Evolutionary conservation across 768 basidiomycete genomes (phyloP), one percentile per base, ranked within the genome.

Genomic region (Podaxis pistillaris): DNA sequence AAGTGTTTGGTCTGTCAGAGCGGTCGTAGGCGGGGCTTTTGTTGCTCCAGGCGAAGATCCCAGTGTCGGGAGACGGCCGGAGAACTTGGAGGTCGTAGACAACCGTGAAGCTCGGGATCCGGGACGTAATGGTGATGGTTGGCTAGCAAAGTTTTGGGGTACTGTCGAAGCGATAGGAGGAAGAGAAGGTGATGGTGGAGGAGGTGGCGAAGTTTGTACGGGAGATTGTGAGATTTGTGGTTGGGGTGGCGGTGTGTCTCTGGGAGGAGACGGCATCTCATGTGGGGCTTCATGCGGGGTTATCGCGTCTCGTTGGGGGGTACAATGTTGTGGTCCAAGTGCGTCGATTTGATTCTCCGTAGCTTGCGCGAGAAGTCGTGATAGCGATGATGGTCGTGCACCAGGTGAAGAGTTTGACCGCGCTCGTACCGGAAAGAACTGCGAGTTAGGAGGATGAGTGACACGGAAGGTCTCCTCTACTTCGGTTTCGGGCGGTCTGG

Each of bases 311-410:
- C 72, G 74, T 1, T 72, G 60, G 12, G 70, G 63, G 24, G 67
- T 67, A 19, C 36, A 24, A 26, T 50, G 13, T 9, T 56, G 60
- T 11, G 53, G 13, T 40, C 19, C 11, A 26, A 56, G 54, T 5
- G 40, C 36, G 37, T 52, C 60, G 9, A 67, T 83, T 24, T 78
- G 70, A 19, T 80, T 74, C 24, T 78, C 70, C 12, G 83, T 74
- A 3, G 91, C 92, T 68, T 93, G 91, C 0, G 91, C 91, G 24
- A 93, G 78, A 3, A 94, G 76, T 28, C 90, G 84, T 13, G 91
- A 93, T 63, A 94, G 78, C 2, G 91, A 92, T 5, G 91, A 93
- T 1, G 88, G 90, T 11, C 90, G 88, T 4, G 86, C 87, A 12
- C 81, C 78, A 4, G 88, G 87, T 7, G 88, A 86, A 13, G 89